Conservation (phyloP, 164 flowering plant genomes). For the Dillenia turbinata region DNA sequence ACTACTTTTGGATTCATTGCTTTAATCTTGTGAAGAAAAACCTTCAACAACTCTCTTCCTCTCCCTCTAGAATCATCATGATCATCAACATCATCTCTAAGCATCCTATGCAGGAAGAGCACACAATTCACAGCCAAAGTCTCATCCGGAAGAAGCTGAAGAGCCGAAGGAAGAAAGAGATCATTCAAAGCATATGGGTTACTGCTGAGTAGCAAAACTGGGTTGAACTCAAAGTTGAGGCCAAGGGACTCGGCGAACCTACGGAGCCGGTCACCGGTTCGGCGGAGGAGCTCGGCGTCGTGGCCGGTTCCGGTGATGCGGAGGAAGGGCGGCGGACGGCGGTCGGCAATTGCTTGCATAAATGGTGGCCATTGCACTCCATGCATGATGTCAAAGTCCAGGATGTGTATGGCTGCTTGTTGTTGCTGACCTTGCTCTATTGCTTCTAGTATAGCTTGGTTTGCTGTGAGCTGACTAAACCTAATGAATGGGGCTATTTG, state of each 20-base stretch:
- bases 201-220: constrained; percentile 34
- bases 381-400: constrained; percentile 86
- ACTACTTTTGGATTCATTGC: constrained; percentile 68
- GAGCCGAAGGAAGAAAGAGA: constrained; percentile 23
- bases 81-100: constrained; percentile 29
- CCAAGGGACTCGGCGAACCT: constrained; percentile 77
- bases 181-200: constrained; percentile 14
- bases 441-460: constrained; percentile 90
- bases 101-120: constrained; percentile 56
- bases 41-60: constrained; percentile 10
- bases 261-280: constrained; percentile 76
- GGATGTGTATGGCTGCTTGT: constrained; percentile 50
- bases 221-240: constrained; percentile 69
- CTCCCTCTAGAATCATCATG: neutral
- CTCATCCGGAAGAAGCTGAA: constrained; percentile 44
- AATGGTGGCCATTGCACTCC: constrained; percentile 95
- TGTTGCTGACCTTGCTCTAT: constrained; percentile 39
- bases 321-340: constrained; percentile 47
- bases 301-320: constrained; percentile 79
- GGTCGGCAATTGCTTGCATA: constrained; percentile 80
- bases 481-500: constrained; percentile 84
- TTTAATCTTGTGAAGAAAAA: constrained; percentile 57
- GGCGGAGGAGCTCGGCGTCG: constrained; percentile 40
- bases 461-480: constrained; percentile 85
- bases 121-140: constrained; percentile 74